phyloP scores from a whole-genome alignment of 2,329 filamentous ascomycete genomes.

The Fusarium algeriense region DNA sequence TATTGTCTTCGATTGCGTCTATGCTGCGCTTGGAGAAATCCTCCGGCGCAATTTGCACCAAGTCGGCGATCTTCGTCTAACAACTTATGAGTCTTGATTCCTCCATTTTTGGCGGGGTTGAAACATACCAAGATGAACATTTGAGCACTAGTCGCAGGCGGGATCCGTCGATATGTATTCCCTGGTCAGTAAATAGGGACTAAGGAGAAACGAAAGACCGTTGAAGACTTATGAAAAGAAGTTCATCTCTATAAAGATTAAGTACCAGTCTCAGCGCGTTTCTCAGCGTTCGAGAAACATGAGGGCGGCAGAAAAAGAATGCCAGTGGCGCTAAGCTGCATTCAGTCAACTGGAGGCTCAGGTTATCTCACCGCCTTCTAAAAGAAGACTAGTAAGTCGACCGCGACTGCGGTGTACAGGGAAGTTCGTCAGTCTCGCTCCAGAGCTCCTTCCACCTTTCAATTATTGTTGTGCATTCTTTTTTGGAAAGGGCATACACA shows the following conservation, averaged over 20 bases:
- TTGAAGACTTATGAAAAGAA: conserved; percentile 5
- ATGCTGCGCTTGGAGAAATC: conserved; percentile 88
- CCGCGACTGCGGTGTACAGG: conserved; percentile 26
- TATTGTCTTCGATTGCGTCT: conserved; percentile 92
- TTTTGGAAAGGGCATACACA: conserved; percentile 17
- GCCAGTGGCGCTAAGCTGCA: conserved; percentile 7
- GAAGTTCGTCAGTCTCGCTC: conserved; percentile 30
- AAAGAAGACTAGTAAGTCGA: neutral
- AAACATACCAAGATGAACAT: conserved; percentile 66
- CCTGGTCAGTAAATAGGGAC: neutral
- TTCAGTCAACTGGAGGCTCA: fast-evolving
- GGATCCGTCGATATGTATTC: neutral
- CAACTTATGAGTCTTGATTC: conserved; percentile 26
- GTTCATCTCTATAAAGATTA: neutral
- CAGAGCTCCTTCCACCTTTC: conserved; percentile 25
- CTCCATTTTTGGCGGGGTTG: conserved; percentile 18
- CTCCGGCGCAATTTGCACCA: conserved; percentile 91
- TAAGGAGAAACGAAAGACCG: neutral
- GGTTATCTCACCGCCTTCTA: conserved; percentile 18
- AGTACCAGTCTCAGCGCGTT: conserved; percentile 9
- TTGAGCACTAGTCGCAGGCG: neutral
- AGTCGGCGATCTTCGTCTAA: conserved; percentile 92
- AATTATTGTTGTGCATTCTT: conserved; percentile 34
- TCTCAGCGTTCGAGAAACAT: conserved; percentile 18
- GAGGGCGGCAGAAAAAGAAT: conserved; percentile 44